phyloP scores from a whole-genome alignment of 805 yeast genomes.

The Hanseniaspora clermontiae region DNA sequence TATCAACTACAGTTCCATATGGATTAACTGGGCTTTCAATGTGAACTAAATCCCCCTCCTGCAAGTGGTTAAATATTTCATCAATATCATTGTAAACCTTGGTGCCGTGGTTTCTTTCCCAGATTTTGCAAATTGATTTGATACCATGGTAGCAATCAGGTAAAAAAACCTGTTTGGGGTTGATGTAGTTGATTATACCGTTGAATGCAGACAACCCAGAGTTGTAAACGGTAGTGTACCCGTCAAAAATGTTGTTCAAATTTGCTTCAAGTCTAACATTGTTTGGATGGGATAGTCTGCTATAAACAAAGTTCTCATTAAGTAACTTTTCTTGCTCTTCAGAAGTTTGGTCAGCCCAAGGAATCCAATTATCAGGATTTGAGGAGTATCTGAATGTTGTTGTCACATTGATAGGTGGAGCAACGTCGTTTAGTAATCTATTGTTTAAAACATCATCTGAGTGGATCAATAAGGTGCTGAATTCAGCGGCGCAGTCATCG shows the following conservation, averaged over 20 bases:
- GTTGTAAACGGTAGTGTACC: conserved; percentile 55
- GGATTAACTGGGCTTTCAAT: conserved; percentile 87
- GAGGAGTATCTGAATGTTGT: conserved; percentile 57
- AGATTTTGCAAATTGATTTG: conserved; percentile 53
- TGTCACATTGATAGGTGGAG: conserved; percentile 69
- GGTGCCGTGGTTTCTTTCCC: conserved; percentile 48
- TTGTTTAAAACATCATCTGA: conserved; percentile 45
- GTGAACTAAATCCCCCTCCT: conserved; percentile 65
- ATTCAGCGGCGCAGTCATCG: conserved; percentile 16
- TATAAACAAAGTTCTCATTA: conserved; percentile 37
- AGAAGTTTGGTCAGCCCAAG: conserved; percentile 30
- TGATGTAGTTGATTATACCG: conserved; percentile 55
- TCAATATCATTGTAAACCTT: conserved; percentile 36
- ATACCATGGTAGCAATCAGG: conserved; percentile 82
- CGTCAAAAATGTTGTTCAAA: conserved; percentile 46
- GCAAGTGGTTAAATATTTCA: conserved; percentile 35
- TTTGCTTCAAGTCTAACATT: conserved; percentile 54
- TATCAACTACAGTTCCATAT: conserved; percentile 52
- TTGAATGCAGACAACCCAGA: conserved; percentile 74
- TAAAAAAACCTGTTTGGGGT: conserved; percentile 63
- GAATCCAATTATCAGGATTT: conserved; percentile 38
- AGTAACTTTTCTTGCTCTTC: conserved; percentile 6
- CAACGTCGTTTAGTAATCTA: conserved; percentile 46
- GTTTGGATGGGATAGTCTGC: conserved; percentile 66
- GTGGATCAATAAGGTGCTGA: conserved; percentile 45